Evolutionary conservation across 495 filamentous ascomycete species (phyloP), one percentile per base, ranked within the genome.

Genomic region (Recurvomyces mirabilis): DNA sequence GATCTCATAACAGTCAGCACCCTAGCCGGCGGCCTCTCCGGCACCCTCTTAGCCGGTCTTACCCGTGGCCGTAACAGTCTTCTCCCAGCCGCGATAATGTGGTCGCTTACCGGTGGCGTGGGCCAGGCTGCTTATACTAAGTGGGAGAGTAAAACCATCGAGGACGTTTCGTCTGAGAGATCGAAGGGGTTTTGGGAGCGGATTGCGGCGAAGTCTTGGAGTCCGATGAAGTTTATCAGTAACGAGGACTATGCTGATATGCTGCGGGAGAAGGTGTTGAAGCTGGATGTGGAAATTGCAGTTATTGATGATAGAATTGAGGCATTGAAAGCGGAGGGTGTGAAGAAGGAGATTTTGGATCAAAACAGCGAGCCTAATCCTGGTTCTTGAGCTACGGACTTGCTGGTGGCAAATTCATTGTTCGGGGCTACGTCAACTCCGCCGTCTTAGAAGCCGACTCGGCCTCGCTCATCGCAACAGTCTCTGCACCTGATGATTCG

Each of bases 271-370:
- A 85, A 81, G 60, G 49, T 93, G 17, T 62, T 98, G 5, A 70
- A 73, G 35, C 64, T 94, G 11, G 78, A 95, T 50, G 85, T 79
- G 9, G 84, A 95, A 45, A 84, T 95, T 52, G 81, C 89, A 0
- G 52, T 95, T 24, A 61, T 94, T 10, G 85, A 95, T 53, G 89
- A 95, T 29, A 79, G 75, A 46, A 87, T 98, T 43, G 76, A 73
- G 30, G 68, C 62, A 30, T 48, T 82, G 28, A 70, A 63, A 53
- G 61, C 46, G 43, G 55, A 55, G 23, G 54, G 57, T 41, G 30
- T 4, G 30, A 15, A 32, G 4, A 32, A 3, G 4, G 30, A 12
- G 13, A 32, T 32, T 15, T n/a, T 32, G 13, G 30, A 32, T 4
- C 13, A 4, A 4, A 4, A 12, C 4, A 32, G n/a, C n/a, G n/a